Base-by-base conservation (phyloP, 257 asterid genomes). In the Capsicum pubescens region DNA sequence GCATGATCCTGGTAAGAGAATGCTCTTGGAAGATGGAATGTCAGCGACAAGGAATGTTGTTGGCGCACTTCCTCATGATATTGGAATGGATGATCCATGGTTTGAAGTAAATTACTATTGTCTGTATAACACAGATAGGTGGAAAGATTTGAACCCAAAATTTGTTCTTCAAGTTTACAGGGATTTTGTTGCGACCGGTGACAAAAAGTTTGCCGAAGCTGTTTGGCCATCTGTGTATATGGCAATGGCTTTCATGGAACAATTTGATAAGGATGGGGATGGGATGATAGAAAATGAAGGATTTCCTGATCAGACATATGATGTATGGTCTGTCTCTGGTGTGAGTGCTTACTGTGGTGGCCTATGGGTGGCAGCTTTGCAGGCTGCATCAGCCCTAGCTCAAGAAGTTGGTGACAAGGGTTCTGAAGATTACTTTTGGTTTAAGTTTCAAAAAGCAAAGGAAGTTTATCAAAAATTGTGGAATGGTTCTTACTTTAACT, bases 331-430 rank as follows among this genome's bases (percentile, higher is more conserved):
- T 52, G 98, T 93, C 9, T 83, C 91, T 67, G 99, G 99, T 52
- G 95, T 95, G 84, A 97, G 99, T 91, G 99, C 98, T 4, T 97
- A 97, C 74, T 90, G 96, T 90, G 99, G 99, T 39, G 99, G 99
- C 68, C 89, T 97, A n/a, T 97, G 98, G 98, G 98, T 95, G 79
- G 98, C 99, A 5, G 99, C 99, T n/a, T 84, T 97, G 88, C 98
- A 97, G 88, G 99, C 99, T 83, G 87, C 98, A 72, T 95, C 98
- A 50, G 97, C 93, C 13, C 90, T 97, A 81, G 99, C 99, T 70
- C 86, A 84, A 76, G 94, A 88, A 87, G 93, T 95, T 82, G 98
- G 97, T 69, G 98, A 97, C 69, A 89, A 89, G 86, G 94, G 91
- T 74, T 93, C 94, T 3, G 97, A 88, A 89, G 97, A 93, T 57